Percentiles rank a stretch among this genome's conserved stretches.
Evolutionary conservation across 306 rosid genomes (phyloP).

Genomic region (Fragaria ananassa): DNA sequence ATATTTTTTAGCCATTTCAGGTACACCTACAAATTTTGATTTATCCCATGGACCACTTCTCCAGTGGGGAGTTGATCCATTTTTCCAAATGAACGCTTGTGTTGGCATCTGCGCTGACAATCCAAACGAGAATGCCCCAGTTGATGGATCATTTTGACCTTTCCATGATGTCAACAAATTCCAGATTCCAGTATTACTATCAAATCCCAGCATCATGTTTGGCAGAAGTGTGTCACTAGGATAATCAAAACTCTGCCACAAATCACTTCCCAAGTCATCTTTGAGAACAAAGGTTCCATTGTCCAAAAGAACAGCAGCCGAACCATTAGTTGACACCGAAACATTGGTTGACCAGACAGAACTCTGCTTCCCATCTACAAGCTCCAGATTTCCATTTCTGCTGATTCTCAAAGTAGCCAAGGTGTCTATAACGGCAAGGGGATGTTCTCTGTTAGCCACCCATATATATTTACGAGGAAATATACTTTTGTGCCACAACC

Average conservation of each 20-base stretch:
- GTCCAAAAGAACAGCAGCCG: background rate
- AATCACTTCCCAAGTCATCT: background rate
- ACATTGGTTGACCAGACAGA: constrained; percentile 18
- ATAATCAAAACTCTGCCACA: background rate
- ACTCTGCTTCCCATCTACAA: constrained; percentile 21
- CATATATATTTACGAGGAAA: constrained; percentile 7
- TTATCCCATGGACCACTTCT: constrained; percentile 63
- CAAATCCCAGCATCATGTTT: background rate
- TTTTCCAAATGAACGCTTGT: background rate
- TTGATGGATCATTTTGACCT: background rate
- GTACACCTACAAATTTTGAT: constrained; percentile 38
- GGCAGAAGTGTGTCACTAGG: background rate
- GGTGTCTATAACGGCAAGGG: background rate
- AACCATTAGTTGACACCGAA: background rate
- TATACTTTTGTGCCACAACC: constrained; percentile 38
- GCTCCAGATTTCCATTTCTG: constrained; percentile 31
- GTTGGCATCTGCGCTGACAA: background rate
- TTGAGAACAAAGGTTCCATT: background rate
- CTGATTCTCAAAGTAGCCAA: background rate
- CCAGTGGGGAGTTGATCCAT: constrained; percentile 25
- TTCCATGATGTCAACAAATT: background rate
- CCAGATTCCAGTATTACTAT: background rate
- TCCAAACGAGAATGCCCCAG: background rate
- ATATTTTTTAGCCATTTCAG: constrained; percentile 24
- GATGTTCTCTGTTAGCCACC: background rate